These are phyloP conservation scores for Salix purpurea DNA, from an alignment of 345 rosid species.

Conservation along the genomic window DNA sequence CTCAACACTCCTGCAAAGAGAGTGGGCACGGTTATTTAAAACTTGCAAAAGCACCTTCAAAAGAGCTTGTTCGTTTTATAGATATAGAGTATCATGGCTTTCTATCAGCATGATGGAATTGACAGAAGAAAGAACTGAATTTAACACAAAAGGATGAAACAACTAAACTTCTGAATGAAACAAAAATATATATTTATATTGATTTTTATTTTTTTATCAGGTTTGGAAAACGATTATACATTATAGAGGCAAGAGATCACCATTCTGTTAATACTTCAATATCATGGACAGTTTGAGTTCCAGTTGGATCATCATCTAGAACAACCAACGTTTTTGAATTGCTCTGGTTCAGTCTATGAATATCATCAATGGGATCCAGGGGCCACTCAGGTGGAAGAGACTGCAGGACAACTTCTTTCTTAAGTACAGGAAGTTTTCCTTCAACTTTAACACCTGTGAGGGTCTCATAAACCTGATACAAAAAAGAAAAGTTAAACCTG, in stretches of 20 bases:
- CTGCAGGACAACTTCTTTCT: slow-evolving; percentile 57
- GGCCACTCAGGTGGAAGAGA: slow-evolving; percentile 92
- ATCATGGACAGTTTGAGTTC: slow-evolving; percentile 97
- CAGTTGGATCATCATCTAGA: slow-evolving; percentile 97
- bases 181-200: background rate
- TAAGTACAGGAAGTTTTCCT: slow-evolving; percentile 67
- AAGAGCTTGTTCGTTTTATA: background rate
- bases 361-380: slow-evolving; percentile 61
- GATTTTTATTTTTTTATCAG: background rate
- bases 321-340: slow-evolving; percentile 76
- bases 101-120: background rate
- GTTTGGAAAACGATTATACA: slow-evolving; percentile 1
- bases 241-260: slow-evolving; percentile 32
- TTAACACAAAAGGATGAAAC: background rate
- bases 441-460: slow-evolving; percentile 79
- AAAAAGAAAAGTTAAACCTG: background rate
- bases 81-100: background rate
- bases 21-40: background rate
- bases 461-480: slow-evolving; percentile 70
- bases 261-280: slow-evolving; percentile 97
- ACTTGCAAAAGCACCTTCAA: background rate
- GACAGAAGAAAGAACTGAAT: background rate
- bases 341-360: slow-evolving; percentile 50
- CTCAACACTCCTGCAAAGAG: slow-evolving; percentile 56
- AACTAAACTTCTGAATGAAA: background rate